Conservation (phyloP, 306 rosid genomes). For the Amphicarpaea edgeworthii region DNA sequence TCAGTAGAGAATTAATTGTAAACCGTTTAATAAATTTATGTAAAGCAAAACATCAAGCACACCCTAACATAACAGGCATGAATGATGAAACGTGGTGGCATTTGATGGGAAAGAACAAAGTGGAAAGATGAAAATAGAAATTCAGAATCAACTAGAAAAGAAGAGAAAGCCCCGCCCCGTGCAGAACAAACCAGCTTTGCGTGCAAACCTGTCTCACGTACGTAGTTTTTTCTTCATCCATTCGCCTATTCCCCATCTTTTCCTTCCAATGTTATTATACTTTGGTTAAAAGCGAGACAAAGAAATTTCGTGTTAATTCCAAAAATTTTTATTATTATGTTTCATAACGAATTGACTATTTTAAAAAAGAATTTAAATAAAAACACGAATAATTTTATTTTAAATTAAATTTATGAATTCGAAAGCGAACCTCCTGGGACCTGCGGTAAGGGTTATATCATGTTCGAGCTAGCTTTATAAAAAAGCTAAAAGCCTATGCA, state of each 20-base stretch:
- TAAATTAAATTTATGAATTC: too few species aligned
- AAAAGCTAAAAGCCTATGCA: neutral
- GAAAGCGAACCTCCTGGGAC: neutral
- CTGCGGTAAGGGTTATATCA: too few species aligned
- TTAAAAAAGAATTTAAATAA: too few species aligned
- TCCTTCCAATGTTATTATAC: too few species aligned
- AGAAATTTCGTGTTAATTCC: too few species aligned
- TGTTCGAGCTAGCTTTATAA: too few species aligned
- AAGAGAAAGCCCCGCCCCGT: conserved; percentile 27
- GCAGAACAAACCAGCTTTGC: conserved; percentile 44
- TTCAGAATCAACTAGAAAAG: conserved; percentile 42
- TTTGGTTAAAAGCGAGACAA: too few species aligned
- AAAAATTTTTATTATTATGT: too few species aligned
- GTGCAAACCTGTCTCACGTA: conserved; percentile 46
- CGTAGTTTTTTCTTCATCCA: conserved; percentile 41
- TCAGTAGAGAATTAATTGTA: too few species aligned
- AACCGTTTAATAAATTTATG: too few species aligned
- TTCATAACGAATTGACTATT: too few species aligned
- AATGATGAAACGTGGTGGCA: conserved; percentile 4
- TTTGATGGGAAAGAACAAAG: conserved; percentile 47
- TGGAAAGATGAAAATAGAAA: conserved; percentile 38
- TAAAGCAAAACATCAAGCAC: neutral
- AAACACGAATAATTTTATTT: too few species aligned
- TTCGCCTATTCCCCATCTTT: neutral
- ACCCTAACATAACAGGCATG: conserved; percentile 13